These are phyloP conservation scores for Gnaphalium uliginosum DNA, from an alignment of 129 eudicot genomes.

Conservation along the genomic window DNA sequence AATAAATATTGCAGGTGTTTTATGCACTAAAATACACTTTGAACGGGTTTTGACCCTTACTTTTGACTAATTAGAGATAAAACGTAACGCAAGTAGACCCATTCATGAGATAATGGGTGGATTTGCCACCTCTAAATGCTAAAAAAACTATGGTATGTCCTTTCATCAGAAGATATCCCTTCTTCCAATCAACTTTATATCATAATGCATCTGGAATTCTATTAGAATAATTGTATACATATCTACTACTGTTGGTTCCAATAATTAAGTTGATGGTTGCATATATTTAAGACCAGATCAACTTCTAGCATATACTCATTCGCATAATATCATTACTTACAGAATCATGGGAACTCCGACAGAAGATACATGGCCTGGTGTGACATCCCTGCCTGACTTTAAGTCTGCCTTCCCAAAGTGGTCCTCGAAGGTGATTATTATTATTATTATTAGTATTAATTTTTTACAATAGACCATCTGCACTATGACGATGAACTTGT, in stretches of 20 bases:
- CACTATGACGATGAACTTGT: too few species aligned
- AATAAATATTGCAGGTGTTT: neutral
- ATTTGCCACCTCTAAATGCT: neutral
- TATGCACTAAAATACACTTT: neutral
- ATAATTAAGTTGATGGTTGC: conserved; percentile 5
- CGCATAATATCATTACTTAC: conserved; percentile 18
- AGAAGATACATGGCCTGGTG: conserved; percentile 97
- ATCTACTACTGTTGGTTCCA: conserved; percentile 5
- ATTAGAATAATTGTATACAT: conserved; percentile 8
- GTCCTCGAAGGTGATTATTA: conserved; percentile 76
- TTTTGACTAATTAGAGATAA: neutral
- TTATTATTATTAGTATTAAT: too few species aligned
- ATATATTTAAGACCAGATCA: conserved; percentile 8
- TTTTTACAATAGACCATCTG: too few species aligned
- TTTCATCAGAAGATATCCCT: neutral
- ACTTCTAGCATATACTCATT: conserved; percentile 6
- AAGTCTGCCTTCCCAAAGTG: conserved; percentile 86
- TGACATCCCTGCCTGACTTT: conserved; percentile 84
- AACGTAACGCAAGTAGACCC: neutral
- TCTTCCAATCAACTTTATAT: conserved; percentile 7
- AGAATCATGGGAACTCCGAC: conserved; percentile 93
- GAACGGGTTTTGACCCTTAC: neutral
- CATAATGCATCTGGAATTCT: neutral
- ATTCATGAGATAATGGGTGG: neutral
- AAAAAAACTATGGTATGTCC: neutral